These are phyloP conservation scores for Balakata baccata DNA, from an alignment of 345 rosid genomes.

Conservation along the genomic window DNA sequence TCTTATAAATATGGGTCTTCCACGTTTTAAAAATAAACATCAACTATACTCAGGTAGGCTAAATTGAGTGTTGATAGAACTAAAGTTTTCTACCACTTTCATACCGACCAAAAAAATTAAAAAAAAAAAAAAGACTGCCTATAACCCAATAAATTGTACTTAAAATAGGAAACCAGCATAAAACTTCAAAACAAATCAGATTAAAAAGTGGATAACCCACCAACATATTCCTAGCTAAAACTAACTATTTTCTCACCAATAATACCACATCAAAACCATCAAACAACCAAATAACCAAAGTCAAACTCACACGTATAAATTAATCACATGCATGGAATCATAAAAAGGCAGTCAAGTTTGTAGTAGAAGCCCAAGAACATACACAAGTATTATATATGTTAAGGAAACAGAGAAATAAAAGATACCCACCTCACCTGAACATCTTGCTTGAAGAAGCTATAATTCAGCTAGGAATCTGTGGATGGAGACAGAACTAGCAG, in stretches of 20 bases:
- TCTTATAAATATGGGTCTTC: neutral
- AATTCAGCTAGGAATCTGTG: constrained; percentile 9
- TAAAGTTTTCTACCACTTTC: neutral
- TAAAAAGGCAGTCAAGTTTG: neutral
- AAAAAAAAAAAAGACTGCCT: neutral
- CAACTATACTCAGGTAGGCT: neutral
- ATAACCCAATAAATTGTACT: neutral
- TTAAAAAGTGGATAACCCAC: constrained; percentile 19
- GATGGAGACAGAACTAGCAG: constrained; percentile 13
- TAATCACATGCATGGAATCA: neutral
- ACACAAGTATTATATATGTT: too few relatives aligned
- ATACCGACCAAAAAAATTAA: constrained; percentile 11
- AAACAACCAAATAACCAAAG: constrained; percentile 17
- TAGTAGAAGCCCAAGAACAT: too few relatives aligned
- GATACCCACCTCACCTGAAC: constrained; percentile 24
- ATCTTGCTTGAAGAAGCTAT: constrained; percentile 11
- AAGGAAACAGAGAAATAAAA: too few relatives aligned
- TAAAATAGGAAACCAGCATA: constrained; percentile 7
- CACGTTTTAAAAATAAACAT: constrained; percentile 2
- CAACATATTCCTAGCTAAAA: constrained; percentile 1
- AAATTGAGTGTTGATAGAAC: neutral
- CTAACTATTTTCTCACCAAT: constrained; percentile 11
- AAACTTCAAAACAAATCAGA: constrained; percentile 7
- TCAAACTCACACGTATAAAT: constrained; percentile 30
- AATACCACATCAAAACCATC: constrained; percentile 7